Evolutionary conservation across 140 eudicot genomes (phyloP).

Genomic region (Cichorium intybus): DNA sequence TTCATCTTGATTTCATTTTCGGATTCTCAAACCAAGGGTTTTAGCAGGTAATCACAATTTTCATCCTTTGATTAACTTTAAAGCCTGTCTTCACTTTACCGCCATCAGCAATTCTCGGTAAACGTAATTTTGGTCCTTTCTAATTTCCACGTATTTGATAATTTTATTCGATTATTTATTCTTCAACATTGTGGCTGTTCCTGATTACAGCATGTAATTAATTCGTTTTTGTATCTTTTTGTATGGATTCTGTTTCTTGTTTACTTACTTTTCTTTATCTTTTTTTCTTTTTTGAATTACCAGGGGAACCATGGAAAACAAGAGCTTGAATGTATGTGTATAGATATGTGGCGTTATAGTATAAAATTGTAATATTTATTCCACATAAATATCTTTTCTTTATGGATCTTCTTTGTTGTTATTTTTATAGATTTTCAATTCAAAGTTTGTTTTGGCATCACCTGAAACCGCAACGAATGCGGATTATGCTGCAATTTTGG

Average conservation of each 20-base stretch:
- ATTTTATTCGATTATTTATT: no score
- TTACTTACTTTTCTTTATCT: not conserved
- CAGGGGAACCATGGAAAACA: conserved; percentile 99
- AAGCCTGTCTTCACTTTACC: no score
- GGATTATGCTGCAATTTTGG: conserved; percentile 94
- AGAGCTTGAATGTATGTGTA: conserved; percentile 79
- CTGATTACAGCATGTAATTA: conserved; percentile 81
- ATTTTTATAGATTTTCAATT: conserved; percentile 73
- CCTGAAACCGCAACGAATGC: conserved; percentile 97
- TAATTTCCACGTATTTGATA: no score
- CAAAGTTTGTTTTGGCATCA: conserved; percentile 93
- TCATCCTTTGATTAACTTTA: no score
- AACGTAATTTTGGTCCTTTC: no score
- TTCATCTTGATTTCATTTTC: no score
- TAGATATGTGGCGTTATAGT: not conserved
- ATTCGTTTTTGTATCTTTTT: not conserved
- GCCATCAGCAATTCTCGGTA: no score
- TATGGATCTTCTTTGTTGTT: not conserved
- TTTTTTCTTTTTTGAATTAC: conserved; percentile 26
- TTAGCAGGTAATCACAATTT: no score
- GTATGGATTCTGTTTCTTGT: not conserved
- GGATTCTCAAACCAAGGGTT: no score
- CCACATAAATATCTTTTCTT: not conserved
- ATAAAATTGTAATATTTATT: not conserved
- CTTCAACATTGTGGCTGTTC: conserved; percentile 92